Evolutionary conservation across 148 eudicot genomes (phyloP).

Genomic region (Chenopodium berlandieri): DNA sequence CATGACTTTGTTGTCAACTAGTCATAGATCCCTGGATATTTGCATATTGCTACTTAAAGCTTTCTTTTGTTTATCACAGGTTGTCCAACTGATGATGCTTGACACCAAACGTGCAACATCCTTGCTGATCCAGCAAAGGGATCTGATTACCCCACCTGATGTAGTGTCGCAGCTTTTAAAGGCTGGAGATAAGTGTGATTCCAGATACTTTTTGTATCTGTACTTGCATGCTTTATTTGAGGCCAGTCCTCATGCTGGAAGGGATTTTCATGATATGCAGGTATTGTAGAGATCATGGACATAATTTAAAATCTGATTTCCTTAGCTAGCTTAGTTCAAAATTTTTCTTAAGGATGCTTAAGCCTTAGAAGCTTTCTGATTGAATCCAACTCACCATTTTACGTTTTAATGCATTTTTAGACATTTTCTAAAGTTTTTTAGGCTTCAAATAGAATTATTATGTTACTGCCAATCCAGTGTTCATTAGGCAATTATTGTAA

Average conservation of each 20-base stretch:
- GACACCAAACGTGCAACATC: conserved; percentile 76
- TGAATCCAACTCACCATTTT: no score
- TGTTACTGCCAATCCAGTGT: no score
- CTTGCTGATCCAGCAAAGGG: conserved; percentile 67
- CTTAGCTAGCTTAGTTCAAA: background rate
- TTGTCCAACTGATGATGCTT: conserved; percentile 83
- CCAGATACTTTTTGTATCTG: conserved; percentile 59
- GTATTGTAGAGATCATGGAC: conserved; percentile 31
- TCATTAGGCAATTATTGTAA: no score
- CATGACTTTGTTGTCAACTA: background rate
- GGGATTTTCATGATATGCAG: conserved; percentile 98
- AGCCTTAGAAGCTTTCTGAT: background rate
- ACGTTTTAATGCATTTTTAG: no score
- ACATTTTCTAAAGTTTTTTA: no score
- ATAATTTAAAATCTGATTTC: background rate
- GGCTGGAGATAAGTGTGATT: conserved; percentile 66
- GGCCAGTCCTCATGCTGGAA: conserved; percentile 84
- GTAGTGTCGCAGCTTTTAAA: conserved; percentile 76
- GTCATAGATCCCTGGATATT: background rate
- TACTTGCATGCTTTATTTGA: conserved; percentile 81
- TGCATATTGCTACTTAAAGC: background rate
- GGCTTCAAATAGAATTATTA: no score
- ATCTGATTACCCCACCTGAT: conserved; percentile 74
- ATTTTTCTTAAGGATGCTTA: conserved; percentile 10
- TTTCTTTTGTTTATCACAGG: conserved; percentile 43